phyloP scores from a whole-genome alignment of 345 rosid species.

The Acer negundo region DNA sequence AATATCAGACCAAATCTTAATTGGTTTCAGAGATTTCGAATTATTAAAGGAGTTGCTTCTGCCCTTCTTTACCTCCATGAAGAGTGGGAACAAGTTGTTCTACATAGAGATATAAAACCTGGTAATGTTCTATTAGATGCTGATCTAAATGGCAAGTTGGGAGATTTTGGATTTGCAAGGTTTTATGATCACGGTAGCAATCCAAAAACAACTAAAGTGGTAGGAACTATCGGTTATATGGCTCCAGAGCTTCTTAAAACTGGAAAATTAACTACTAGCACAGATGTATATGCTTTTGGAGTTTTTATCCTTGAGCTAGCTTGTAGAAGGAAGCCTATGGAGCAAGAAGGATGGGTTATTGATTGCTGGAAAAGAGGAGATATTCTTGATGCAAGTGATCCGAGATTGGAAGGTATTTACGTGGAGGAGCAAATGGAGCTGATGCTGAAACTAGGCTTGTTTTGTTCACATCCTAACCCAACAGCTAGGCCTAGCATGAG shows the following conservation, averaged over 20 bases:
- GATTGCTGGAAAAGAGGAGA: slow-evolving; percentile 15
- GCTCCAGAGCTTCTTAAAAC: slow-evolving; percentile 33
- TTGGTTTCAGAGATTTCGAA: slow-evolving; percentile 41
- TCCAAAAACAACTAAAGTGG: slow-evolving; percentile 43
- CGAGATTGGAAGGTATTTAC: slow-evolving; percentile 23
- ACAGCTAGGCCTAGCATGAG: slow-evolving; percentile 21
- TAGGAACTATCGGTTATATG: slow-evolving; percentile 53
- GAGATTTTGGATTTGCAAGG: slow-evolving; percentile 55
- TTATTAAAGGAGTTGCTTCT: slow-evolving; percentile 47
- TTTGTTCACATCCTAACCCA: slow-evolving; percentile 29
- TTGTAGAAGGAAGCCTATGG: slow-evolving; percentile 48
- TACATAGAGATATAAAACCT: slow-evolving; percentile 50
- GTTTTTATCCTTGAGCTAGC: slow-evolving; percentile 50
- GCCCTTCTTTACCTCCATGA: slow-evolving; percentile 48
- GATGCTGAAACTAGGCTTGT: slow-evolving; percentile 38
- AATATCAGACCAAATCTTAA: slow-evolving; percentile 30
- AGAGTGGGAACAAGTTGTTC: slow-evolving; percentile 50
- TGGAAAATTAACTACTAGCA: slow-evolving; percentile 33
- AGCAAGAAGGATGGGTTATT: slow-evolving; percentile 26
- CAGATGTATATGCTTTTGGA: slow-evolving; percentile 49
- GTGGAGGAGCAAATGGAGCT: slow-evolving; percentile 33
- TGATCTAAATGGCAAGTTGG: slow-evolving; percentile 40
- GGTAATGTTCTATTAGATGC: slow-evolving; percentile 45
- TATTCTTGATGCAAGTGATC: slow-evolving; percentile 21
- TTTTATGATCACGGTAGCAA: slow-evolving; percentile 39